These are phyloP conservation scores for Saccharomycopsis olivae DNA, from an alignment of 805 yeast genomes.

Conservation along the genomic window DNA sequence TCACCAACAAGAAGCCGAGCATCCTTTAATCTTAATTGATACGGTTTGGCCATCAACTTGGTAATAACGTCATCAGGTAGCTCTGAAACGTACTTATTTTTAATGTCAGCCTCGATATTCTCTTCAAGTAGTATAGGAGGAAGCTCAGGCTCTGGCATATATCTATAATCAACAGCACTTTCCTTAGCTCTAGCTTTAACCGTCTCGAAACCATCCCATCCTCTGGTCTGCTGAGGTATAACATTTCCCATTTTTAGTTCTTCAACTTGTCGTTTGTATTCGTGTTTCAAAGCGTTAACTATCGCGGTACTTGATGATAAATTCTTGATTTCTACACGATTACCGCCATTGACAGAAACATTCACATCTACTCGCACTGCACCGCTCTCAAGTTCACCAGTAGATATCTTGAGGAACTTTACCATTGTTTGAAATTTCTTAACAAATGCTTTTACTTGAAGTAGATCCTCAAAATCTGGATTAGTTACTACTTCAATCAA, in stretches of 20 bases:
- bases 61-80: constrained; percentile 52
- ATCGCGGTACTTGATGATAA: constrained; percentile 78
- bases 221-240: constrained; percentile 58
- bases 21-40: constrained; percentile 53
- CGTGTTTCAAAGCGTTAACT: constrained; percentile 60
- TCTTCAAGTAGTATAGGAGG: constrained; percentile 43
- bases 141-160: constrained; percentile 90
- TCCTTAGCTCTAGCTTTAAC: constrained; percentile 66
- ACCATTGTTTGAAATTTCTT: constrained; percentile 70
- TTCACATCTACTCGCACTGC: constrained; percentile 94
- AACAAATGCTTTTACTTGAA: constrained; percentile 67
- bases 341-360: constrained; percentile 57
- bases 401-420: constrained; percentile 58
- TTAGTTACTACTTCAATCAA: constrained; percentile 84
- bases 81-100: constrained; percentile 34
- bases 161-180: constrained; percentile 75
- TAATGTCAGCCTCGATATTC: constrained; percentile 32
- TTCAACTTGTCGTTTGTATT: constrained; percentile 57
- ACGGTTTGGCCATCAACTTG: constrained; percentile 38
- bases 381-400: constrained; percentile 90
- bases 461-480: constrained; percentile 66
- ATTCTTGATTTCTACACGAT: constrained; percentile 83
- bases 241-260: constrained; percentile 31
- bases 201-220: constrained; percentile 80
- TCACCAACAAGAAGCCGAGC: constrained; percentile 50